Evolutionary conservation across 441 rosid species (phyloP).

Genomic region (Capsella rubella): DNA sequence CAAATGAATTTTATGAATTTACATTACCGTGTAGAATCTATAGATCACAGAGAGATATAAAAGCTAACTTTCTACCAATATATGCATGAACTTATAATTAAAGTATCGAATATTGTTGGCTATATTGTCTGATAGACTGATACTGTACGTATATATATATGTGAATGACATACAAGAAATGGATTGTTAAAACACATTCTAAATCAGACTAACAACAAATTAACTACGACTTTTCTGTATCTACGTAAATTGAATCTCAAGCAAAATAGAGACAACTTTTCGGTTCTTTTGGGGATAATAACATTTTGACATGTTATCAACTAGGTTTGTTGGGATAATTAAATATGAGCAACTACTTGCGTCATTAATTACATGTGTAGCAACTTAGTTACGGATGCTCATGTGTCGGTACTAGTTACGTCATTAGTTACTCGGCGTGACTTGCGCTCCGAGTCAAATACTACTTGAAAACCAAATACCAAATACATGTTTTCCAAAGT

Average conservation of each 20-base stretch:
- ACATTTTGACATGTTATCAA: not conserved
- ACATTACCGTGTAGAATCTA: not conserved
- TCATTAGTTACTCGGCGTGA: slow-evolving; percentile 32
- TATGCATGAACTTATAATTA: not conserved
- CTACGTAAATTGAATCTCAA: slow-evolving; percentile 5
- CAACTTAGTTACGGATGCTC: not conserved
- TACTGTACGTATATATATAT: too few species aligned
- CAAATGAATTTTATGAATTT: not conserved
- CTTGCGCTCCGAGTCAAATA: slow-evolving; percentile 23
- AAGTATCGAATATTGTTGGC: not conserved
- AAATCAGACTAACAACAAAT: not conserved
- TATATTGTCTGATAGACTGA: not conserved
- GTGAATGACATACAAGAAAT: not conserved
- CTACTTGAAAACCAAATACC: slow-evolving; percentile 9
- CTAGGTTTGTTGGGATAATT: not conserved
- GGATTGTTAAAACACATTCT: not conserved
- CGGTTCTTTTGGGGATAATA: slow-evolving; percentile 19
- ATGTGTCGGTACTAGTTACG: not conserved
- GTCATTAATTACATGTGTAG: slow-evolving; percentile 20
- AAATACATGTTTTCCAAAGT: slow-evolving; percentile 1
- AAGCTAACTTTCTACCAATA: not conserved
- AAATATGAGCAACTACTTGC: slow-evolving; percentile 17
- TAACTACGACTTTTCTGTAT: not conserved
- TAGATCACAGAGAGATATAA: not conserved
- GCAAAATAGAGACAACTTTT: slow-evolving; percentile 17